These are phyloP conservation scores for Jatropha curcas DNA, from an alignment of 345 rosid species.

Conservation along the genomic window DNA sequence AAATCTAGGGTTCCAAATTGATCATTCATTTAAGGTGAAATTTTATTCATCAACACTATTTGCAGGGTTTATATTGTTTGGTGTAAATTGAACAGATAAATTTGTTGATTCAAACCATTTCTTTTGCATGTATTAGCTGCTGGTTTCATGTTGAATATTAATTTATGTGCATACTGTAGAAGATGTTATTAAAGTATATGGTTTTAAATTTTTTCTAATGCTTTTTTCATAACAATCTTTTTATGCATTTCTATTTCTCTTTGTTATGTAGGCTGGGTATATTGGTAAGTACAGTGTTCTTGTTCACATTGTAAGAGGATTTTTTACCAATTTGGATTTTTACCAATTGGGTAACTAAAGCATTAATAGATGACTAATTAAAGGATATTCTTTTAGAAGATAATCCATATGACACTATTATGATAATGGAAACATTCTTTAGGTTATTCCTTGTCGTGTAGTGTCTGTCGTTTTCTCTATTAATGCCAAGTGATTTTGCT, in stretches of 20 bases:
- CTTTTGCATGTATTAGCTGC: neutral
- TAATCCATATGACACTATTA: neutral
- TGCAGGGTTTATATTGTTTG: neutral
- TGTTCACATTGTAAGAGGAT: too few relatives aligned
- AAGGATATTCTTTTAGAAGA: neutral
- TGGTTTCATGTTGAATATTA: neutral
- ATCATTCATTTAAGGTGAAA: neutral
- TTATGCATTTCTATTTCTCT: neutral
- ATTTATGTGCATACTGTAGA: neutral
- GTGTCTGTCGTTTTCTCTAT: neutral
- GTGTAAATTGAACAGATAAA: too few relatives aligned
- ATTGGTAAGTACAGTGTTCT: neutral
- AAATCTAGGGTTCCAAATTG: neutral
- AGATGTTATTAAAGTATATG: neutral
- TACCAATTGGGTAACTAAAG: neutral
- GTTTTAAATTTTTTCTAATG: too few relatives aligned
- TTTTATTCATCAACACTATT: neutral
- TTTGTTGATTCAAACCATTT: neutral
- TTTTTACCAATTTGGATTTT: too few relatives aligned
- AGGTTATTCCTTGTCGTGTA: neutral
- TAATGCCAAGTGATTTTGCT: neutral
- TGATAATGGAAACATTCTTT: neutral
- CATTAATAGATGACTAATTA: neutral
- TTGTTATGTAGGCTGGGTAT: neutral
- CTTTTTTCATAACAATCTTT: neutral